Base-by-base conservation (phyloP, 306 rosid genomes). In the Acacia confusa region DNA sequence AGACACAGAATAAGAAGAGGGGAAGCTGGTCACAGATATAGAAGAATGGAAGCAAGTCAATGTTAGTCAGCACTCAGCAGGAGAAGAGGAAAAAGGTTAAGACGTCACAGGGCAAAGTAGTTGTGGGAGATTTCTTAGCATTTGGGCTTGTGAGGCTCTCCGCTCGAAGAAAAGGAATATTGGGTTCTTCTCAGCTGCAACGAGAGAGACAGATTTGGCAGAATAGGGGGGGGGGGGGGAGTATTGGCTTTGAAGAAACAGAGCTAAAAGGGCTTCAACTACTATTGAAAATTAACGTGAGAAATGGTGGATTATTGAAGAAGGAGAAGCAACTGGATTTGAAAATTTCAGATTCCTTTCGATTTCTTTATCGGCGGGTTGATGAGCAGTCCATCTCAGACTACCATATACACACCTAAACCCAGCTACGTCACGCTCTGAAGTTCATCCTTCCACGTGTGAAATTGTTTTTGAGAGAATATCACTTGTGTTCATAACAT, bases 91-190 rank as follows among this genome's bases (percentile, higher is more conserved):
- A 2, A 43, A 61, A 36, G 77, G 90, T 78, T 87, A 53, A 79
- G 82, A 81, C 22, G 90, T 87, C 84, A 55, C 70, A 53, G 24
- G 43, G 73, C 79, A 81, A 83, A 81, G 82, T 81, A 27, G 89
- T 81, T 86, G 86, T 25, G 82, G 12, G 74, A 79, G 88, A 69
- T 82, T 86, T 86, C 88, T 82, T 86, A 60, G 41, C 76, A 80
- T 40, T 67, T 78, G 65, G 84, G 70, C 30, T 77, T 78, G 44
- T 34, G 17, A 20, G 57, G 36, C 79, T 40, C 40, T 36, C 53
- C 60, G 34, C 43, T 78, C 1, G 69, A 74, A 76, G 76, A 57
- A 74, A 65, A 76, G 52, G 69, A 81, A 76, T 6, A 66, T 48
- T 47, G 65, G 79, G 75, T 44, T 65, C 32, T 72, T 77, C 74